Base-by-base conservation (phyloP, 2,329 filamentous ascomycete species). In the Talaromyces sp. region DNA sequence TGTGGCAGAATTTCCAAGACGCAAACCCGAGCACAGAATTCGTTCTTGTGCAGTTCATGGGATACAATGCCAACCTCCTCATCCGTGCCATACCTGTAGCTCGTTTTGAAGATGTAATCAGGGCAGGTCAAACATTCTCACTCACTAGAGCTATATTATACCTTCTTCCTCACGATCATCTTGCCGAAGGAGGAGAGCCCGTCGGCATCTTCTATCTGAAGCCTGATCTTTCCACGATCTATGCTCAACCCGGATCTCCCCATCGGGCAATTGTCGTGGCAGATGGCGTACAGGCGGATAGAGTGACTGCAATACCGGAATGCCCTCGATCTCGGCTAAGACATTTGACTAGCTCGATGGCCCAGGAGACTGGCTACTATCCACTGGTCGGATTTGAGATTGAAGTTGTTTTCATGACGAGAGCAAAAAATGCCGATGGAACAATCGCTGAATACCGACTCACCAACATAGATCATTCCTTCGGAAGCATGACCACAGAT, bases 361-460 rank as follows among this genome's bases (percentile, higher is more conserved):
- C 28, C 11, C 28, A 40, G 31, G 12, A 31, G n/a, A 54, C 61
- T 5, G 54, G 40, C 3, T 54, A 50, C 28, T 62, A 58, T 31
- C 7, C 61, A 18, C 44, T 62, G 14, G n/a, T 62, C 25, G 55
- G 61, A 12, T 62, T 58, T 33, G 55, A 58, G 11, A 42, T 62
- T 11, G 55, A 62, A 33, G 61, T 62, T 7, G 61, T 62, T 16
- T 62, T 58, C 14, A 62, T 58, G 61, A 50, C 35, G 52, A 58
- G 37, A 54, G 18, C 12, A 16, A 62, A 35, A 16, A 37, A 58
- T 39, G n/a, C 31, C 9, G 35, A 58, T 50, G 54, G 60, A 14
- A 25, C 39, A 16, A 33, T 58, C 12, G 33, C 31, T 2, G 25
- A 16, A 8, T 62, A 58, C 11, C 42, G 58, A 28, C 18, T 48